Evolutionary conservation across 768 basidiomycete species (phyloP).

Genomic region (Podaxis mareebaensis): DNA sequence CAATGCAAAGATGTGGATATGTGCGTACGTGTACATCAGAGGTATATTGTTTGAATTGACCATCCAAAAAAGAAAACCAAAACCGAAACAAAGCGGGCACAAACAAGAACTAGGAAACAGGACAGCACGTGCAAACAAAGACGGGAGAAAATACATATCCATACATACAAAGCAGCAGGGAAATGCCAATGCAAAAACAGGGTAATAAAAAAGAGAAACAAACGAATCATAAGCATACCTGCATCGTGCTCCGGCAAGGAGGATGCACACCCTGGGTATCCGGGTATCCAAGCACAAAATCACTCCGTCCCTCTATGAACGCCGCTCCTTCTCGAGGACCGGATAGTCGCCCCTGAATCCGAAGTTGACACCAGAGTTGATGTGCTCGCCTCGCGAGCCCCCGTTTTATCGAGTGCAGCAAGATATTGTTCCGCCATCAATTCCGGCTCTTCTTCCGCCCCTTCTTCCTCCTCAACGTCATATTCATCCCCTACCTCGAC

Average conservation of each 20-base stretch:
- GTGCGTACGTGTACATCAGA: neutral
- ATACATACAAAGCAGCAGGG: neutral
- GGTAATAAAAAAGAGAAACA: neutral
- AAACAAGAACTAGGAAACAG: neutral
- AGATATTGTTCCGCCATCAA: neutral
- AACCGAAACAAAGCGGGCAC: neutral
- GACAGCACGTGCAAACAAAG: neutral
- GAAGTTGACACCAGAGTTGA: neutral
- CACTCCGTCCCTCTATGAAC: neutral
- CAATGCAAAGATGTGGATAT: neutral
- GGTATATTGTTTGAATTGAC: neutral
- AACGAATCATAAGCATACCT: neutral
- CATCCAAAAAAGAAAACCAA: neutral
- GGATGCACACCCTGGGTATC: neutral
- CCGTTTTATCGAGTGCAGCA: neutral
- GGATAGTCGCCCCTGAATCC: neutral
- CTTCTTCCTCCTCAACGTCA: conserved; percentile 12
- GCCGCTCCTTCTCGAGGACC: neutral
- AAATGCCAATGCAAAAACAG: neutral
- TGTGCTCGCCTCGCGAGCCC: neutral
- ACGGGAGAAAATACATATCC: neutral
- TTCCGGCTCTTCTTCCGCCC: neutral
- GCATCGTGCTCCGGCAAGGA: neutral
- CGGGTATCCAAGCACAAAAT: neutral
- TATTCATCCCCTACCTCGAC: neutral